These are phyloP conservation scores for Hanseniaspora nectarophila DNA, from an alignment of 805 yeast genomes.

Conservation along the genomic window DNA sequence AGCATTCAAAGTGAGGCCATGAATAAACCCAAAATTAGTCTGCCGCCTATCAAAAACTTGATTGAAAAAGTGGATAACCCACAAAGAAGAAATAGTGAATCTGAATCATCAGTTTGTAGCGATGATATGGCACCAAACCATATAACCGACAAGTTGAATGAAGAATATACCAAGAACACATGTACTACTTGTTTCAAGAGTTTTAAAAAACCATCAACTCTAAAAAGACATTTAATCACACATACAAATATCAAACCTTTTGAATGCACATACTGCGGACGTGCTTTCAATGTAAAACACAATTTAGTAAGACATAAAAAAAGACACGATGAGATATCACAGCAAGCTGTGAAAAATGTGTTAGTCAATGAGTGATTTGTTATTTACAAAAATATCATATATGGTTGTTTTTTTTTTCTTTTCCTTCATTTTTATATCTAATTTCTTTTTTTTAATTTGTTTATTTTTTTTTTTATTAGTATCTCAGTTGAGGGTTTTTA, in stretches of 20 bases:
- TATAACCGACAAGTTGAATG: neutral
- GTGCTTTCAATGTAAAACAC: conserved; percentile 70
- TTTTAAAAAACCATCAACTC: conserved; percentile 85
- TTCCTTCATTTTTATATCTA: too few relatives aligned
- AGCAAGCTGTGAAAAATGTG: conserved; percentile 2
- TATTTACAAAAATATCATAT: neutral
- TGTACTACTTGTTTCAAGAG: conserved; percentile 53
- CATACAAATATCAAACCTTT: conserved; percentile 79
- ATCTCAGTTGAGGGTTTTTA: too few relatives aligned
- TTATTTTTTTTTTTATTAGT: too few relatives aligned
- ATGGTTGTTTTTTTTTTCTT: neutral
- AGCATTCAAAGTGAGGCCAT: neutral
- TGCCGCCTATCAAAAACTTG: conserved; percentile 3
- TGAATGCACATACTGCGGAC: conserved; percentile 60
- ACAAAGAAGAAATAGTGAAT: neutral
- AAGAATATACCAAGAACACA: neutral
- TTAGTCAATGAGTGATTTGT: neutral
- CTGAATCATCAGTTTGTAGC: neutral
- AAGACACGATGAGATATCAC: conserved; percentile 34
- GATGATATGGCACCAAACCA: too few relatives aligned
- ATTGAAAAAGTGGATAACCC: neutral
- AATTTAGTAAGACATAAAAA: conserved; percentile 67
- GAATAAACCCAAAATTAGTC: neutral
- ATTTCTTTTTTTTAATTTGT: too few relatives aligned
- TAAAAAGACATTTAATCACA: conserved; percentile 81